These are phyloP conservation scores for Coemansia sp. DNA, from an alignment of 192 early-diverging fungal species.

Conservation along the genomic window DNA sequence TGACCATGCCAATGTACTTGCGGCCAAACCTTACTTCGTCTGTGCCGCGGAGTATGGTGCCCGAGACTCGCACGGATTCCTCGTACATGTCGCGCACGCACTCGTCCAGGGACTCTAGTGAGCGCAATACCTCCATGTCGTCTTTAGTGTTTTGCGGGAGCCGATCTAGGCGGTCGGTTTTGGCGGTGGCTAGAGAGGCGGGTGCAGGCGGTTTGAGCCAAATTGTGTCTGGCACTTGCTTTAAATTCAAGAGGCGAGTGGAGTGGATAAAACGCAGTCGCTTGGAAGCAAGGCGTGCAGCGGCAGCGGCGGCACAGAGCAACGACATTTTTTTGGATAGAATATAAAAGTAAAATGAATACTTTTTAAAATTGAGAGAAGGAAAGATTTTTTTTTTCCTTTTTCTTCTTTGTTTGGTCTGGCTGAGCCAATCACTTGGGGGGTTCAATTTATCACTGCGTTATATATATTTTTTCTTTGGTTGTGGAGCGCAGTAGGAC, in stretches of 20 bases:
- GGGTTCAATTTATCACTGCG: not conserved
- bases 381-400: not conserved
- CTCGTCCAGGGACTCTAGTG: conserved; percentile 21
- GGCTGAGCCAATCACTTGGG: not conserved
- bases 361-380: not conserved
- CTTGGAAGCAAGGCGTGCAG: not conserved
- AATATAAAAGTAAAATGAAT: not conserved
- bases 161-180: not conserved
- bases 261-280: not conserved
- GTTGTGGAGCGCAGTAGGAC: no score
- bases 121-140: conserved; percentile 7
- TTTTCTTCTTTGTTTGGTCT: not conserved
- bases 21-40: conserved; percentile 52
- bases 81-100: conserved; percentile 19
- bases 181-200: not conserved
- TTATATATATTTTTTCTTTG: not conserved
- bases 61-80: conserved; percentile 4
- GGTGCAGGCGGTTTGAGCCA: conserved; percentile 17
- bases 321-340: not conserved
- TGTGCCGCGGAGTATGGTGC: conserved; percentile 38
- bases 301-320: conserved; percentile 1
- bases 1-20: conserved; percentile 51
- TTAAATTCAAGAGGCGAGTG: not conserved
- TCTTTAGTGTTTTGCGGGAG: conserved; percentile 1
- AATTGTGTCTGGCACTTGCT: conserved; percentile 27